Evolutionary conservation across 2,329 filamentous ascomycete genomes (phyloP).

Genomic region (Anthostomella pinea): DNA sequence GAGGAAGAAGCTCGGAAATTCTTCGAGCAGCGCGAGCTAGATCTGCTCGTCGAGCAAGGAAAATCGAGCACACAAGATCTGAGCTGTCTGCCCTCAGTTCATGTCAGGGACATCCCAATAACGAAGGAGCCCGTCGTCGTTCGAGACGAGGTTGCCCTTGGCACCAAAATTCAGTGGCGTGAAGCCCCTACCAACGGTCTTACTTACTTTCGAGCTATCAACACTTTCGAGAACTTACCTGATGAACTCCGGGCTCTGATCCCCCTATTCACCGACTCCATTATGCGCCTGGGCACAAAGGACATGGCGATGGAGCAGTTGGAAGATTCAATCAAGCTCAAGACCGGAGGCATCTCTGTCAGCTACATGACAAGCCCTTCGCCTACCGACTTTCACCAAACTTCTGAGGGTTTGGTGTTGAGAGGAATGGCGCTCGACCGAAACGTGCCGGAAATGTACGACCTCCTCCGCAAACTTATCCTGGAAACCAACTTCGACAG

Average conservation of each 20-base stretch:
- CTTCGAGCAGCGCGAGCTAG: constrained; percentile 74
- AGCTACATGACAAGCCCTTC: constrained; percentile 81
- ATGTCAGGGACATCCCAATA: constrained; percentile 85
- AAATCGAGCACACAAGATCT: constrained; percentile 81
- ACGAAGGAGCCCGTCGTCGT: constrained; percentile 60
- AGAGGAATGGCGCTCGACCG: constrained; percentile 85
- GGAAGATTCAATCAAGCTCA: constrained; percentile 93
- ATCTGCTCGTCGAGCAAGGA: constrained; percentile 78
- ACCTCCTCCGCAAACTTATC: constrained; percentile 76
- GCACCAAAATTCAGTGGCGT: constrained; percentile 78
- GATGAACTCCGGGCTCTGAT: constrained; percentile 81
- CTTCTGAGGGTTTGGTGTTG: constrained; percentile 79
- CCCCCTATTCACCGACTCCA: constrained; percentile 84
- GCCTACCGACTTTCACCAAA: constrained; percentile 66
- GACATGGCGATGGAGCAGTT: constrained; percentile 89
- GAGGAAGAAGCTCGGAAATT: constrained; percentile 68
- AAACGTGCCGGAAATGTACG: constrained; percentile 88
- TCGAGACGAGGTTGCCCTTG: constrained; percentile 63
- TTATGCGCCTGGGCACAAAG: constrained; percentile 90
- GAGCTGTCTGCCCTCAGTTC: constrained; percentile 81
- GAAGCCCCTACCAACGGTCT: constrained; percentile 93
- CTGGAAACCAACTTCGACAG: constrained; percentile 88
- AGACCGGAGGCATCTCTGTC: constrained; percentile 86
- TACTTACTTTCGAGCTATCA: constrained; percentile 92
- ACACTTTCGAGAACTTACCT: constrained; percentile 73